phyloP scores from a whole-genome alignment of 768 basidiomycete species.

The Cubamyces lactineus region DNA sequence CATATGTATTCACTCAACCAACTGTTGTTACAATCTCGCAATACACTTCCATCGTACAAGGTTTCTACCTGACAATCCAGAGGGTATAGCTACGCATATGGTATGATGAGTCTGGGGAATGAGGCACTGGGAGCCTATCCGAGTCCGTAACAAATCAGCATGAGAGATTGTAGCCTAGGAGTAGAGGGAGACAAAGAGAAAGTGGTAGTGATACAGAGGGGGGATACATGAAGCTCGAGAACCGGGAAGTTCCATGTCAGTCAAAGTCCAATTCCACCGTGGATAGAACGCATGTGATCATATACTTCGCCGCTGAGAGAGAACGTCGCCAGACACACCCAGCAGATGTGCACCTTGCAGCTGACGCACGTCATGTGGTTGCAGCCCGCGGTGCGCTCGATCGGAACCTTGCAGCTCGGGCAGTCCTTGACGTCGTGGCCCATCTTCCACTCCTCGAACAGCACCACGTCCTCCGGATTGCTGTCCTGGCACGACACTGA shows the following conservation, averaged over 20 bases:
- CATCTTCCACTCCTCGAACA: conserved; percentile 67
- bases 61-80: no score
- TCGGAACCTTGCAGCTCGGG: conserved; percentile 69
- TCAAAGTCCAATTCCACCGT: conserved; percentile 62
- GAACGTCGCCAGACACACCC: conserved; percentile 78
- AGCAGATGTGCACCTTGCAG: conserved; percentile 80
- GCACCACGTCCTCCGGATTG: conserved; percentile 51
- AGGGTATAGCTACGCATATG: no score
- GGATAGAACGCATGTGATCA: conserved; percentile 68
- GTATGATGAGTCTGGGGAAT: no score
- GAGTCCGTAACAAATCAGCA: no score
- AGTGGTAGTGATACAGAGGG: not conserved
- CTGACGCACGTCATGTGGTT: conserved; percentile 82
- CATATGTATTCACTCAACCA: conserved; percentile 19
- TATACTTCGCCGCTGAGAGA: conserved; percentile 72
- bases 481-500: conserved; percentile 65
- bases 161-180: not conserved
- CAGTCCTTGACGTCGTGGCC: conserved; percentile 72
- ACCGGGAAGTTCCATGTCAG: not conserved
- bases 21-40: conserved; percentile 2
- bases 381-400: conserved; percentile 77
- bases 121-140: no score
- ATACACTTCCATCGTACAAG: conserved; percentile 15
- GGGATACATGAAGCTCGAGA: not conserved
- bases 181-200: not conserved